A percentile compares a stretch with the other conserved stretches of the same genome.
These are phyloP conservation scores for Stipa capillata DNA, from an alignment of 176 grass and related monocot species.

Conservation along the genomic window DNA sequence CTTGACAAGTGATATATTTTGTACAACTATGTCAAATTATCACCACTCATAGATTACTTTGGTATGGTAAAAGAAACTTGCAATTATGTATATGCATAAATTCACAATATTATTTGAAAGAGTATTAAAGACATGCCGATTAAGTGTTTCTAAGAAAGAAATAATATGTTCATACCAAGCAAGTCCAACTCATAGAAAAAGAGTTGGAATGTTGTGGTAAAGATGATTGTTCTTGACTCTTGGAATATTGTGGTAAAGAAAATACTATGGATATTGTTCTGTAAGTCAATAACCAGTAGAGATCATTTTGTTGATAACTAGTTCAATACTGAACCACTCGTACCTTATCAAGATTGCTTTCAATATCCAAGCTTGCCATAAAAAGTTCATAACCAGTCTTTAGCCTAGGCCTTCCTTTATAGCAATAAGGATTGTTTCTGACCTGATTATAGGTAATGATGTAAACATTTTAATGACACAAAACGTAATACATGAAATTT, in stretches of 20 bases:
- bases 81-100: neutral
- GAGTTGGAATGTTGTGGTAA: too few relatives aligned
- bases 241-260: neutral
- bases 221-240: neutral
- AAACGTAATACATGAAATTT: neutral
- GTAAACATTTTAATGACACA: neutral
- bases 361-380: constrained; percentile 53
- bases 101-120: neutral
- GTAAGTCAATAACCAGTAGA: neutral
- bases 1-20: neutral
- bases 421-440: constrained; percentile 53
- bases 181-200: neutral
- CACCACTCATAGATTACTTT: neutral
- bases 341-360: constrained; percentile 67
- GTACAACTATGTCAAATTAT: neutral
- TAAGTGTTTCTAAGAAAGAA: neutral
- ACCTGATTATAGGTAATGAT: constrained; percentile 25
- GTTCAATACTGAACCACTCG: neutral
- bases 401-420: constrained; percentile 60
- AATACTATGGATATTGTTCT: neutral
- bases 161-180: neutral
- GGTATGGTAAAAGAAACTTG: neutral
- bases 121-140: too few relatives aligned
- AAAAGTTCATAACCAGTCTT: constrained; percentile 53
- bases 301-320: neutral